Base-by-base conservation (phyloP, 1,139 yeast species). In the Geotrichum klebahnii region DNA sequence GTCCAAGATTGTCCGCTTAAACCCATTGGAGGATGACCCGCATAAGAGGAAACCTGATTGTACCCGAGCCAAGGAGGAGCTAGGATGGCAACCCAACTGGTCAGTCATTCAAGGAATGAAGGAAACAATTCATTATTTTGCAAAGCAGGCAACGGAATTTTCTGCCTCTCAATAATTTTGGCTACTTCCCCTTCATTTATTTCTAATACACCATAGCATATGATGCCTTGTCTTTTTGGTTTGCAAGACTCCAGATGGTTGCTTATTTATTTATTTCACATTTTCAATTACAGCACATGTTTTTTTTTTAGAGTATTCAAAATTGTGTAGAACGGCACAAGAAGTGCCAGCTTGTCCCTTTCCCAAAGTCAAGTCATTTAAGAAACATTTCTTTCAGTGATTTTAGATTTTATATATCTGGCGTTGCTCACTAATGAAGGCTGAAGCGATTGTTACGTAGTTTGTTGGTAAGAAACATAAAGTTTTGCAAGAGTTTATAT, bases 1-100 rank as follows among this genome's bases (percentile, higher is more conserved):
- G 1, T 57, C 61, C 10, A 50, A 52, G 24, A 46, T 60, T 2
- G 43, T 57, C 4, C 50, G 50, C 42, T 32, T 57, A 44, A 46
- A 53, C 2, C 57, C 61, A 3, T 44, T 58, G 33, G 55, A 57
- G 23, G 64, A 60, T 28, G 64, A 60, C 47, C 64, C 64, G 4
- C 60, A 58, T 23, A 44, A 53, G 29, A 48, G 64, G 20, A 52
- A 50, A 35, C 64, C 64, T 2, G 63, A 60, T 45, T 57, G 55
- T 6, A 53, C 59, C 20, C 40, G 58, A 22, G 64, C 64, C 9
- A 46, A 52, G 33, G 53, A 53, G 35, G 40, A 48, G 24, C 53
- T 60, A 9, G 56, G 49, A 2, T 60, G 64, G 64, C 46, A 54
- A 33, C 63, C 64, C 14, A 47, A 55, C 37, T 60, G 64, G 63